phyloP scores from a whole-genome alignment of 345 rosid species.

The Anacardium occidentale region DNA sequence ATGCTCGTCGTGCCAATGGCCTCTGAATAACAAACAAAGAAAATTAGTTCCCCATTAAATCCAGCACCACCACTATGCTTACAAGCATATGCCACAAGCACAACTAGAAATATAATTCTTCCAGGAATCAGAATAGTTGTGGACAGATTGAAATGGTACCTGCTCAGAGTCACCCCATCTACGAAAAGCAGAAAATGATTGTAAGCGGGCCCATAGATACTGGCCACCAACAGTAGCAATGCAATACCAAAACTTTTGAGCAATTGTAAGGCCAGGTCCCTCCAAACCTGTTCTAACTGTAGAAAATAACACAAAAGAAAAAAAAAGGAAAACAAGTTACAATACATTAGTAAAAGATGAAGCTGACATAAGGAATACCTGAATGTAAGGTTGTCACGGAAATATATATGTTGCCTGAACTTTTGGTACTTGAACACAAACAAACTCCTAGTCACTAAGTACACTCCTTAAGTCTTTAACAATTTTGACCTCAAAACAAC shows the following conservation, averaged over 20 bases:
- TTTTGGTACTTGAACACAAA: not conserved
- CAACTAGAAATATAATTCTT: not conserved
- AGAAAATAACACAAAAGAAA: constrained; percentile 13
- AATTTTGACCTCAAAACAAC: not conserved
- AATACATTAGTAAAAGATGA: not conserved
- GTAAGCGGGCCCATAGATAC: constrained; percentile 83
- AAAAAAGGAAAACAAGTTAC: not conserved
- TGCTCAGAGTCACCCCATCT: constrained; percentile 98
- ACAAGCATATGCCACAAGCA: not conserved
- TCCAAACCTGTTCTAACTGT: constrained; percentile 91
- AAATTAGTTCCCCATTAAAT: not conserved
- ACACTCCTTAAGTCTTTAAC: not conserved
- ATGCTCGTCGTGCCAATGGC: constrained; percentile 75
- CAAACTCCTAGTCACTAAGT: not conserved
- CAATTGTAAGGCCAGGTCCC: constrained; percentile 85
- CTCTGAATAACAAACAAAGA: constrained; percentile 46
- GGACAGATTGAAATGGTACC: constrained; percentile 31
- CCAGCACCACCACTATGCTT: not conserved
- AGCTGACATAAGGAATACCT: not conserved
- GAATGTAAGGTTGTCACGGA: not conserved
- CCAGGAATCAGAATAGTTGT: not conserved
- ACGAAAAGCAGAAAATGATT: constrained; percentile 93
- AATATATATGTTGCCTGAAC: not conserved
- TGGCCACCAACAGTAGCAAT: constrained; percentile 93
- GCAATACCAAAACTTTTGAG: constrained; percentile 92